These are phyloP conservation scores for Beauveria sp. DNA, from an alignment of 2,329 filamentous ascomycete genomes.

Conservation along the genomic window DNA sequence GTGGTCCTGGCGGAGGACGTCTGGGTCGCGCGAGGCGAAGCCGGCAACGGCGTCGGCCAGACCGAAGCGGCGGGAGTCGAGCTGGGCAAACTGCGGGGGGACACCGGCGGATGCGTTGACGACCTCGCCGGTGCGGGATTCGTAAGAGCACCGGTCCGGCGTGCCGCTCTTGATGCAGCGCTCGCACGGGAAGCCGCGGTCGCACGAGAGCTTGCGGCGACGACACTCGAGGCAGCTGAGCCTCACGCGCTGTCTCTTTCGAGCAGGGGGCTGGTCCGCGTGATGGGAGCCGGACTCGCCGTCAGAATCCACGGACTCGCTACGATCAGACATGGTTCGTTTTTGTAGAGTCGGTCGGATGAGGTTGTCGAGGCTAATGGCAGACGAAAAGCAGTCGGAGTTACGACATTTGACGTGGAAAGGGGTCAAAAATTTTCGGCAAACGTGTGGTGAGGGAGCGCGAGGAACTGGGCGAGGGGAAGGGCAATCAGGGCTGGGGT, in stretches of 20 bases:
- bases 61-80: constrained; percentile 32
- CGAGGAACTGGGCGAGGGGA: background rate
- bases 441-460: background rate
- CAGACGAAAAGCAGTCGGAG: constrained; percentile 23
- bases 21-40: constrained; percentile 28
- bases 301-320: constrained; percentile 33
- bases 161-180: constrained; percentile 56
- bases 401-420: constrained; percentile 23
- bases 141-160: constrained; percentile 52
- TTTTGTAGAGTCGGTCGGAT: background rate
- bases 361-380: constrained; percentile 10
- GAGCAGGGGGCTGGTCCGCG: constrained; percentile 31
- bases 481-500: constrained; percentile 6
- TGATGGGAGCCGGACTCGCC: constrained; percentile 20
- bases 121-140: constrained; percentile 46
- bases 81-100: constrained; percentile 34
- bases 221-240: constrained; percentile 55
- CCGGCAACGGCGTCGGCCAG: constrained; percentile 20
- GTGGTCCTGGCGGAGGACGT: constrained; percentile 38
- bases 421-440: background rate
- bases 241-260: constrained; percentile 52
- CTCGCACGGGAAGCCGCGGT: constrained; percentile 54
- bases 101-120: constrained; percentile 40
- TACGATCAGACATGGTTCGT: constrained; percentile 26
- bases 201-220: constrained; percentile 53